Percentiles rank a stretch among this genome's conserved stretches.
phyloP scores from a whole-genome alignment of 192 early-diverging fungal species.

The Entrophospora sp. region DNA sequence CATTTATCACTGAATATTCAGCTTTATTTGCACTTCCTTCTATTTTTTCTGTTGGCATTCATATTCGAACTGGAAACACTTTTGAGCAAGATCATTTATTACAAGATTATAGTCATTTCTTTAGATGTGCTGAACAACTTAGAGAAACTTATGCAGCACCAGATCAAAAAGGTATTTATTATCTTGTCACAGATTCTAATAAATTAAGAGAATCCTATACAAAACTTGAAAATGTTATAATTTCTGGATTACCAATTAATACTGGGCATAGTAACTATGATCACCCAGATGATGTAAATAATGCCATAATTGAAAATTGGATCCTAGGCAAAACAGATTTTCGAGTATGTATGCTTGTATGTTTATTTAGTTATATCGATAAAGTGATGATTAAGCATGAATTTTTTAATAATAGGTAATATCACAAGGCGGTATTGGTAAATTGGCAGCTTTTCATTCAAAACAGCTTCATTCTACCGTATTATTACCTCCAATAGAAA shows the following conservation, averaged over 20 bases:
- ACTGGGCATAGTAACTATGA: not conserved
- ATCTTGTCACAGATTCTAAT: slow-evolving; percentile 35
- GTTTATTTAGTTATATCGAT: not conserved
- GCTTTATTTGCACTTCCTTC: slow-evolving; percentile 26
- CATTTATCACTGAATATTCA: slow-evolving; percentile 30
- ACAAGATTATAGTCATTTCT: slow-evolving; percentile 29
- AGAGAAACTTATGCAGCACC: slow-evolving; percentile 22
- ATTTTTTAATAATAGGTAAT: too few relatives aligned
- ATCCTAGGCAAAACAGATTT: slow-evolving; percentile 32
- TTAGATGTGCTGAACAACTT: slow-evolving; percentile 34
- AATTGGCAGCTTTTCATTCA: too few relatives aligned
- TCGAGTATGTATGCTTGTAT: slow-evolving; percentile 28
- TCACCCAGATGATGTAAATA: slow-evolving; percentile 31
- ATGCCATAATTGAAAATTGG: slow-evolving; percentile 40
- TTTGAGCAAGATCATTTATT: not conserved
- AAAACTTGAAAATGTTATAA: slow-evolving; percentile 25
- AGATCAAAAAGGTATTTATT: slow-evolving; percentile 30
- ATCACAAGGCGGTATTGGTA: too few relatives aligned
- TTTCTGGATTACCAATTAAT: slow-evolving; percentile 31
- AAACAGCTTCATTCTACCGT: too few relatives aligned
- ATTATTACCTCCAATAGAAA: too few relatives aligned
- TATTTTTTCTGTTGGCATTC: slow-evolving; percentile 35
- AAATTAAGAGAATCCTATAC: slow-evolving; percentile 27
- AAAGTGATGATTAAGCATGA: not conserved
- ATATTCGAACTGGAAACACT: slow-evolving; percentile 30